Evolutionary conservation across 2,329 filamentous ascomycete species (phyloP), one percentile per base, ranked within the genome.

Genomic region (Apiospora aurea): DNA sequence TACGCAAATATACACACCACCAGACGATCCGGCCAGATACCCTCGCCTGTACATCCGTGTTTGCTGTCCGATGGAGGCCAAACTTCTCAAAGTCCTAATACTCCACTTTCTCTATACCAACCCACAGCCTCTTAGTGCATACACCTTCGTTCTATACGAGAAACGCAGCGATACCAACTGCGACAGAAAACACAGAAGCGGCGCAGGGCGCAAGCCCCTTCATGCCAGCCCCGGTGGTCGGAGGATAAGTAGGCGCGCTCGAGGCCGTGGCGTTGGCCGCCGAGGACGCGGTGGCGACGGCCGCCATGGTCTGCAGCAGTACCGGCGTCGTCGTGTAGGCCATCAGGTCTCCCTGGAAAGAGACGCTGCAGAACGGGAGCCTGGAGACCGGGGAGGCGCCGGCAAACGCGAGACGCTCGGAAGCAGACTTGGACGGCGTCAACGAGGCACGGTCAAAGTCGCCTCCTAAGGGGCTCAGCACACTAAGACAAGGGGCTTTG

Each of bases 331-430:
- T 79, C 0, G 77, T 79, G 70, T 80, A 80, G 1, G 74, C 74
- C 14, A 75, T 74, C 0, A 61, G 70, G 10, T 80, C 78, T 0
- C 71, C 73, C 1, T 47, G 73, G 47, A 77, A 80, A 16, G 75
- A 74, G 18, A 79, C 71, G 51, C 68, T 75, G 0, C 78, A 76
- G 70, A 80, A 79, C 1, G 79, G 78, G 1, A 80, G 75, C 69
- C 71, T 70, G 8, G 76, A 77, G 8, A 79, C 77, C 0, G 77
- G 26, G 5, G 77, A 74, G 4, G 79, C 79, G 5, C 68, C 69
- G 14, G 77, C 72, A 38, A 80, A 80, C 8, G 79, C 78, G 1
- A 80, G 69, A 3, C 79, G 75, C 7, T 80, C 77, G 1, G 74
- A 66, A 18, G 78, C 74, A 3, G 73, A 70, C 0, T 75, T 77